A percentile compares a stretch with the other conserved stretches of the same genome.
phyloP scores from a whole-genome alignment of 306 rosid species.

The Cyamopsis tetragonoloba region DNA sequence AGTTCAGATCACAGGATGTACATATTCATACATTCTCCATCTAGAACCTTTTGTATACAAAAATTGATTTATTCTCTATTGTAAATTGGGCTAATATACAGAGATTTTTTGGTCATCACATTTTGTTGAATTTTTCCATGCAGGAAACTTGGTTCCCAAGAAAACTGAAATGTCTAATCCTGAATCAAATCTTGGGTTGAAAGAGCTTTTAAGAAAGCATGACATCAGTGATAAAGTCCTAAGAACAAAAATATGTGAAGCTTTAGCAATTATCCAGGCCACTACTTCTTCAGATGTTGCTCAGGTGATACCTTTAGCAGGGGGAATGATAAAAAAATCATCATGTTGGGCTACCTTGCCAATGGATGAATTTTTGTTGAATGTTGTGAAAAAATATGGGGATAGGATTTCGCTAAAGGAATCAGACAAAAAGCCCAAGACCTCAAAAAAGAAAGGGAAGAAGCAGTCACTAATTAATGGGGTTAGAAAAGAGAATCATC shows the following conservation, averaged over 20 bases:
- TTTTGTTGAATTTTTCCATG: constrained; percentile 28
- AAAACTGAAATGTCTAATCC: constrained; percentile 18
- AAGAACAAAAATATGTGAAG: constrained; percentile 53
- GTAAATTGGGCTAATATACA: neutral
- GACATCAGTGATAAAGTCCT: constrained; percentile 41
- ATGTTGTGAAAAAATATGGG: constrained; percentile 53
- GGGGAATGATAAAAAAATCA: constrained; percentile 36
- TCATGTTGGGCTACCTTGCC: constrained; percentile 43
- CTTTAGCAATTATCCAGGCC: constrained; percentile 56
- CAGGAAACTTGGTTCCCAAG: constrained; percentile 44
- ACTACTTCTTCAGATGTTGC: constrained; percentile 45
- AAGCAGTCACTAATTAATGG: constrained; percentile 41
- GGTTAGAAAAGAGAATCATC: constrained; percentile 36
- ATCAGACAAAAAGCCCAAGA: constrained; percentile 57
- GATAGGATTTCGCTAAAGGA: constrained; percentile 63
- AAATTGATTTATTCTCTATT: neutral
- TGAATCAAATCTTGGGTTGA: constrained; percentile 55
- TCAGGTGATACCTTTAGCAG: constrained; percentile 33
- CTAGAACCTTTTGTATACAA: neutral
- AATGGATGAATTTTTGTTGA: constrained; percentile 63
- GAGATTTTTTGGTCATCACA: neutral
- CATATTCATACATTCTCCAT: constrained; percentile 1
- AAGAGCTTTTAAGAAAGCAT: constrained; percentile 53
- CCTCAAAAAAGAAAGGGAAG: constrained; percentile 55
- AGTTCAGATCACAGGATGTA: neutral